Conservation (phyloP, 2,329 filamentous ascomycete species). For the Xylariales sp. region DNA sequence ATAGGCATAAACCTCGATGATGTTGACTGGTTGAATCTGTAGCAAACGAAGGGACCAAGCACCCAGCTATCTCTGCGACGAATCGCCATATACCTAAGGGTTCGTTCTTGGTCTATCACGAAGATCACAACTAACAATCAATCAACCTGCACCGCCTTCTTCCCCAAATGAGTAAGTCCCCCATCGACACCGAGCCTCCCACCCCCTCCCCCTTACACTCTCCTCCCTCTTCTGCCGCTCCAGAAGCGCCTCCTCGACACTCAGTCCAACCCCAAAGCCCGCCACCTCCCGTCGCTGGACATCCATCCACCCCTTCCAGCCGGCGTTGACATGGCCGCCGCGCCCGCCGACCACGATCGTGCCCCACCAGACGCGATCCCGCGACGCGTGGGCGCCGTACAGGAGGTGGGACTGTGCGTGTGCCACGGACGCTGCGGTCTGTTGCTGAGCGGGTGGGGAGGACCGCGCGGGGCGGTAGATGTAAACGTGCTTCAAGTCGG, state of each 20-base stretch:
- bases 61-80: too few species aligned
- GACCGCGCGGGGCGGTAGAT: slow-evolving; percentile 37
- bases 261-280: slow-evolving; percentile 34
- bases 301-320: slow-evolving; percentile 48
- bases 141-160: not conserved
- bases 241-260: slow-evolving; percentile 40
- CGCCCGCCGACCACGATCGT: slow-evolving; percentile 46
- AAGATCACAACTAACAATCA: too few species aligned
- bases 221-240: slow-evolving; percentile 34
- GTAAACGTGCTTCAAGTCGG: slow-evolving; percentile 46
- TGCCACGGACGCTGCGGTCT: slow-evolving; percentile 28
- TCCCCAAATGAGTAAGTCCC: slow-evolving; percentile 5
- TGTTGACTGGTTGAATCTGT: too few species aligned
- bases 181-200: slow-evolving; percentile 35
- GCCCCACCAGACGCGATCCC: slow-evolving; percentile 52
- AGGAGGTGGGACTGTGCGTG: slow-evolving; percentile 44
- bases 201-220: slow-evolving; percentile 33
- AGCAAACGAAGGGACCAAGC: too few species aligned
- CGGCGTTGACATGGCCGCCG: slow-evolving; percentile 25
- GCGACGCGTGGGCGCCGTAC: slow-evolving; percentile 41
- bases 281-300: slow-evolving; percentile 40
- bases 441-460: slow-evolving; percentile 15
- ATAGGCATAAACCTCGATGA: too few species aligned
- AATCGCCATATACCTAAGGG: too few species aligned
- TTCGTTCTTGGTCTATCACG: too few species aligned